These are phyloP conservation scores for Porcisia hertigi DNA, from an alignment of 208 protist species.

Conservation along the genomic window DNA sequence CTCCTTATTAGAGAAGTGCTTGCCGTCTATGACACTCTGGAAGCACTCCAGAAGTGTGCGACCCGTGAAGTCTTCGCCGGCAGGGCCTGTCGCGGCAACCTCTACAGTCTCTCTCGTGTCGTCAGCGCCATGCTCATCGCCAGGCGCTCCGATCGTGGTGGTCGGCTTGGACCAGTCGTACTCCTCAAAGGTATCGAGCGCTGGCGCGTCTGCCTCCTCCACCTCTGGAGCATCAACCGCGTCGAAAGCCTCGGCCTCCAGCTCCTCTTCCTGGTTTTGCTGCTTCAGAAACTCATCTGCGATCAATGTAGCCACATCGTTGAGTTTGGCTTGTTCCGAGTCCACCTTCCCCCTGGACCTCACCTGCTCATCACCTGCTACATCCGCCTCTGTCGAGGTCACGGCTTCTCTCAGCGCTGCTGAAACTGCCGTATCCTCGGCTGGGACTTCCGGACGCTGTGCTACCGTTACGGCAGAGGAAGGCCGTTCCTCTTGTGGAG, in stretches of 20 bases:
- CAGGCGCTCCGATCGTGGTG: conserved; percentile 2
- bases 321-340: conserved; percentile 2
- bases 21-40: background rate
- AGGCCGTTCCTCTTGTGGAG: background rate
- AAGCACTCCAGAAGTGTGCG: background rate
- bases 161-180: conserved; percentile 11
- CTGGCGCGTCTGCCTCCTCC: background rate
- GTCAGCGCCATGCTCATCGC: background rate
- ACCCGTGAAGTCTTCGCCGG: background rate
- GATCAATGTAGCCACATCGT: conserved; percentile 13
- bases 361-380: background rate
- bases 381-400: background rate
- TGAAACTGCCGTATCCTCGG: background rate
- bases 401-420: conserved; percentile 2
- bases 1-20: background rate
- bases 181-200: conserved; percentile 10
- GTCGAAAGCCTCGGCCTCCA: conserved; percentile 13
- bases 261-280: conserved; percentile 13
- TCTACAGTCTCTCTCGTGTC: background rate
- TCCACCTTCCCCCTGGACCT: background rate
- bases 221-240: conserved; percentile 3
- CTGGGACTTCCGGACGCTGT: background rate
- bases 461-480: background rate
- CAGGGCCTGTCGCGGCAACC: background rate
- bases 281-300: conserved; percentile 38